phyloP scores from a whole-genome alignment of 176 grass and related monocot genomes.

The Stipa capillata region DNA sequence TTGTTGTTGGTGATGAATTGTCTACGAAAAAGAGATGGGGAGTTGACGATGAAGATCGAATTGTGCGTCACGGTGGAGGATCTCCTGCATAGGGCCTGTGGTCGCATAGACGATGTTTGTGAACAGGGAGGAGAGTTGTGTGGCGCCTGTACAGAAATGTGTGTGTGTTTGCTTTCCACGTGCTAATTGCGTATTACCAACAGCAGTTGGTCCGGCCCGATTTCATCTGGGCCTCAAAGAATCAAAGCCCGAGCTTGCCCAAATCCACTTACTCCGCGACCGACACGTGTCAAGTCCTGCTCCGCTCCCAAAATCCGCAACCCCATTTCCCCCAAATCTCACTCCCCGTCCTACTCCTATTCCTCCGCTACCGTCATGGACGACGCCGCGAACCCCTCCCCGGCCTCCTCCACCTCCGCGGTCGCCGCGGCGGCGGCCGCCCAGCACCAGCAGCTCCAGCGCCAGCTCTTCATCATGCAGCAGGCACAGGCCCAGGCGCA shows the following conservation, averaged over 20 bases:
- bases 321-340: conserved; percentile 3
- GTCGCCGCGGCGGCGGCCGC: conserved; percentile 35
- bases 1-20: no score
- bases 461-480: conserved; percentile 70
- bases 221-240: not conserved
- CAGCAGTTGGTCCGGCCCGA: no score
- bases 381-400: conserved; percentile 22
- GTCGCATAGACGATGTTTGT: no score
- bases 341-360: not conserved
- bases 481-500: conserved; percentile 44
- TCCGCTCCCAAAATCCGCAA: not conserved
- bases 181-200: no score
- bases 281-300: not conserved
- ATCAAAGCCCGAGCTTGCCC: not conserved
- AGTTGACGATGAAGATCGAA: no score
- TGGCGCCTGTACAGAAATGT: no score
- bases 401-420: conserved; percentile 4
- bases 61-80: no score
- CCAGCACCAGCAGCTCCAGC: conserved; percentile 67
- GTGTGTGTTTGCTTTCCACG: no score
- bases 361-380: conserved; percentile 27
- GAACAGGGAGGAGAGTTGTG: no score
- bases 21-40: no score
- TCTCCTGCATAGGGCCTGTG: no score
- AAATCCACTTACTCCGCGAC: not conserved